Base-by-base conservation (phyloP, 495 filamentous ascomycete species). In the Podospora pseudocomata region DNA sequence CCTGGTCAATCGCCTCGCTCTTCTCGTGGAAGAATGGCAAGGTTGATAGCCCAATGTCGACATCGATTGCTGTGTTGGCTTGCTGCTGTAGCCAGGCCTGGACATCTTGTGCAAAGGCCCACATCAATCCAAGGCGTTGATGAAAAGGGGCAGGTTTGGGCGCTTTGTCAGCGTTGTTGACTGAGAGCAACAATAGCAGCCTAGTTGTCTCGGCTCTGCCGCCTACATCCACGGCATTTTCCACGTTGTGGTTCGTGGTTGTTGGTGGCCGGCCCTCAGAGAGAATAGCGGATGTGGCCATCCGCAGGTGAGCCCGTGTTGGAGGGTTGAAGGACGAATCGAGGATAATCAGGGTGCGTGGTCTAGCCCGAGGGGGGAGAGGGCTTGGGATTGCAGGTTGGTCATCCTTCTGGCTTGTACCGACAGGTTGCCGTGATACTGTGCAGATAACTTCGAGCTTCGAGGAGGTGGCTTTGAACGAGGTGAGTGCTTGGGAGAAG, bases 311-410 rank as follows among this genome's bases (percentile, higher is more conserved):
- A 13, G 94, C 94, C 53, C 85, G 81, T 2, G 93, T 94, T 11
- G 94, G 94, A 18, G 94, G 94, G 74, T 98, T 98, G 86, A 97
- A 98, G 66, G 91, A 94, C 2, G 94, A 96, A 78, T 98, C 94
- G 72, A 98, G 88, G 69, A 98, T 87, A 77, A 93, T 90, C 71
- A 98, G 84, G 3, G 70, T 69, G 0, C 65, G 68, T 0, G 80
- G 77, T 5, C 65, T 72, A 4, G 20, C 34, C 1, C 49, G 53
- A 3, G 80, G 77, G 15, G 75, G 72, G 13, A 74, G 61, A 0
- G 71, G 66, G 6, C 58, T 26, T 5, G 71, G 75, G 9, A 9
- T 63, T 18, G 23, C 4, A 9, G 19, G 18, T 3, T n/a, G 5
- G 2, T 7, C 61, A 63, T 63, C 32, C 59, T 9, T 20, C 16